These are phyloP conservation scores for Mycena vitilis DNA, from an alignment of 768 basidiomycete species.

Conservation along the genomic window DNA sequence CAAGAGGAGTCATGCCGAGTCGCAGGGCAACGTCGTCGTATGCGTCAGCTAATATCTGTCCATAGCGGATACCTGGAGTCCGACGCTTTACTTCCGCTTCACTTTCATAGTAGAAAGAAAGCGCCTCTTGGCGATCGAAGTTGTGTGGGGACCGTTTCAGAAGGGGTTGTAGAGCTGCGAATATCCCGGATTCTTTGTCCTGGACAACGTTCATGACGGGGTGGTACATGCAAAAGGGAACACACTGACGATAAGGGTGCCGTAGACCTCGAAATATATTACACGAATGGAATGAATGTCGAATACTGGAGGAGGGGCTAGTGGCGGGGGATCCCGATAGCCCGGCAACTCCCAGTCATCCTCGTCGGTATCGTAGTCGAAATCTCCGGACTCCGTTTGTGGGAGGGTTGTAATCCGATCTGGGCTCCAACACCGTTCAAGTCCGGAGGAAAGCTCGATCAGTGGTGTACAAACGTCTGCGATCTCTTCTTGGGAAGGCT, in stretches of 20 bases:
- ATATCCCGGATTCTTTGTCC: constrained; percentile 16
- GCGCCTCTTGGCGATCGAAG: constrained; percentile 16
- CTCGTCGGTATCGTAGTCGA: background rate
- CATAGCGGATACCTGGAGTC: background rate
- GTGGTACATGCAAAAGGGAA: background rate
- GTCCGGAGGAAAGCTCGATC: too few relatives aligned
- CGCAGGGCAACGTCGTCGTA: constrained; percentile 15
- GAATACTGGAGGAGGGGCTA: background rate
- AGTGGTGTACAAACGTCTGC: too few relatives aligned
- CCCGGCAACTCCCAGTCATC: background rate
- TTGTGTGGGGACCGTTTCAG: background rate
- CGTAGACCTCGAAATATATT: constrained; percentile 9
- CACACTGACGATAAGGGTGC: background rate
- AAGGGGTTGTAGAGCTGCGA: background rate
- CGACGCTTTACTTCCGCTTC: constrained; percentile 9
- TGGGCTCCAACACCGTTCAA: too few relatives aligned
- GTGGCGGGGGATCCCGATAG: background rate
- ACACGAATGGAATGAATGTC: background rate
- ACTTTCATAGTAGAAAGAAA: constrained; percentile 14
- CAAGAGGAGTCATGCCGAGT: background rate
- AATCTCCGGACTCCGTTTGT: background rate
- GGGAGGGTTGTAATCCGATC: too few relatives aligned
- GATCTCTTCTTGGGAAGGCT: background rate
- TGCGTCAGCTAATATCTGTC: constrained; percentile 1
- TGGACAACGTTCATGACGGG: background rate